Percentiles rank a stretch among this genome's conserved stretches.
phyloP scores from a whole-genome alignment of 2,329 filamentous ascomycete species.

The Nemania sp. region DNA sequence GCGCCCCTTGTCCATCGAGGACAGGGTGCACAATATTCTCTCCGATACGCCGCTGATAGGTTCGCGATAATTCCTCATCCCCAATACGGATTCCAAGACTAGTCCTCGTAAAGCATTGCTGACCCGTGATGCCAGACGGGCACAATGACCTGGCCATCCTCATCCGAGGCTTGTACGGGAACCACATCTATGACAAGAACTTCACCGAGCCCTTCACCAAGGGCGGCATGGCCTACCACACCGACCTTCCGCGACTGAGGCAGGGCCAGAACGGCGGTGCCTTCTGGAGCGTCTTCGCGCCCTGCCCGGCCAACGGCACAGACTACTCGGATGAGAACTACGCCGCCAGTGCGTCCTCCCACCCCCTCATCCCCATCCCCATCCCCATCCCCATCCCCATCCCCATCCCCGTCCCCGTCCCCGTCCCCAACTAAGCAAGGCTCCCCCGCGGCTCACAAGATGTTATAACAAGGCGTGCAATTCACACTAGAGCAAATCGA shows the following conservation, averaged over 20 bases:
- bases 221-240: conserved; percentile 70
- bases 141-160: conserved; percentile 86
- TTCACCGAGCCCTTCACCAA: conserved; percentile 78
- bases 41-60: conserved; percentile 55
- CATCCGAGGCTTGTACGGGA: conserved; percentile 68
- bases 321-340: conserved; percentile 78
- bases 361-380: background rate
- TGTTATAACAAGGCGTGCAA: conserved; percentile 63
- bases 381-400: background rate
- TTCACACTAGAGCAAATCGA: conserved; percentile 68
- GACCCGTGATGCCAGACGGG: conserved; percentile 66
- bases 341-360: conserved; percentile 58
- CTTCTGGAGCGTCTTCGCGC: conserved; percentile 90
- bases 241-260: conserved; percentile 77
- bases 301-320: conserved; percentile 72
- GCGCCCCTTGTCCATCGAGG: conserved; percentile 45
- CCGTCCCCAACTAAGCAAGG: background rate
- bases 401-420: background rate
- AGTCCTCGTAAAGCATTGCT: no score
- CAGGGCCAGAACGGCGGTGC: conserved; percentile 76
- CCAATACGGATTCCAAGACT: no score
- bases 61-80: conserved; percentile 30
- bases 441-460: conserved; percentile 11
- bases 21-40: conserved; percentile 53
- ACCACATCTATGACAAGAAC: conserved; percentile 74